These are phyloP conservation scores for Solanum tarapatanum DNA, from an alignment of 257 asterid genomes.

Conservation along the genomic window DNA sequence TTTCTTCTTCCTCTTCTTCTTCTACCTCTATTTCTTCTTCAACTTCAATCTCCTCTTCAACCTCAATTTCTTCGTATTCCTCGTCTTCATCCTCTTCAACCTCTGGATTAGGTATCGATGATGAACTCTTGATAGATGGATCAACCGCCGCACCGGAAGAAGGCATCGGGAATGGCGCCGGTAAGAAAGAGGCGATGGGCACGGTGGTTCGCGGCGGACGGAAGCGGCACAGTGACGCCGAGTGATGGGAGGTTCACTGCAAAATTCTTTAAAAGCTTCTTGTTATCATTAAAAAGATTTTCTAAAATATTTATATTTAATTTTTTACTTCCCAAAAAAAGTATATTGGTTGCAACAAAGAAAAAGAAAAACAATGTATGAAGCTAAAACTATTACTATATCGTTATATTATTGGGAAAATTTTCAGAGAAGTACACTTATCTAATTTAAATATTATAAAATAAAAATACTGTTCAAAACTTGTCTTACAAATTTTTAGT, in stretches of 20 bases:
- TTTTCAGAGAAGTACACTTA: background rate
- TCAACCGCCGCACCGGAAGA: slow-evolving; percentile 7
- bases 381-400: background rate
- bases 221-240: background rate
- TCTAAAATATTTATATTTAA: background rate
- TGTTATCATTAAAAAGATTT: background rate
- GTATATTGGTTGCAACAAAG: background rate
- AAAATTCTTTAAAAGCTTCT: background rate
- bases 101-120: background rate
- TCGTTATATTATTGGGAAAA: background rate
- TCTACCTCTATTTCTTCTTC: background rate
- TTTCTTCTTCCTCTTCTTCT: background rate
- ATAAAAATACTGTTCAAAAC: no score
- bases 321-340: background rate
- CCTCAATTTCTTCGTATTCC: background rate
- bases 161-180: background rate
- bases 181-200: background rate
- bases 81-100: slow-evolving; percentile 9
- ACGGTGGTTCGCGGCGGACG: background rate
- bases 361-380: no score
- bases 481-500: no score
- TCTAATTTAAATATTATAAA: no score
- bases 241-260: background rate
- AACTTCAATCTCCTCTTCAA: background rate
- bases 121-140: background rate